Evolutionary conservation across 805 yeast species (phyloP).

Genomic region (Millerozyma miso): DNA sequence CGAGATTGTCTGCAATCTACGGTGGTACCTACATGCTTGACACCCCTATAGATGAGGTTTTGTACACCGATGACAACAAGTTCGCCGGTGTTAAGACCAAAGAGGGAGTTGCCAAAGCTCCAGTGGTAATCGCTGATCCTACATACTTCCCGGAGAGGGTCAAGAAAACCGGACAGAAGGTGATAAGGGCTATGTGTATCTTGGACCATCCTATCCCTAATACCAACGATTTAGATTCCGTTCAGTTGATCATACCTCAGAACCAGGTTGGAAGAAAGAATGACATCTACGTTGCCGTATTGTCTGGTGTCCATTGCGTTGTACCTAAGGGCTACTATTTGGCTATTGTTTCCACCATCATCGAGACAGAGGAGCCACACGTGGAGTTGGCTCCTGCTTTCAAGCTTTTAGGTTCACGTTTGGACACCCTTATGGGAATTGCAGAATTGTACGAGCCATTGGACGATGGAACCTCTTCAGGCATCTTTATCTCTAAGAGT

Average conservation of each 20-base stretch:
- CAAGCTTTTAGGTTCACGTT: constrained; percentile 73
- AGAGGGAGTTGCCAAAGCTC: constrained; percentile 88
- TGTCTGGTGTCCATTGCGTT: constrained; percentile 87
- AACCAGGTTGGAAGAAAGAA: constrained; percentile 89
- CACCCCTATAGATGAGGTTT: constrained; percentile 88
- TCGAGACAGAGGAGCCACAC: constrained; percentile 91
- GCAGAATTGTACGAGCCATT: constrained; percentile 86
- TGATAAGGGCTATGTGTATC: constrained; percentile 82
- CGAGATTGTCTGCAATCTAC: constrained; percentile 91
- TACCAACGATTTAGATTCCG: constrained; percentile 78
- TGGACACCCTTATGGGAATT: constrained; percentile 90
- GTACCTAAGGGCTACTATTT: constrained; percentile 83
- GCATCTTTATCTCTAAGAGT: constrained; percentile 78
- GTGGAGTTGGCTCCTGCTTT: constrained; percentile 91
- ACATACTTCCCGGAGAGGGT: constrained; percentile 91
- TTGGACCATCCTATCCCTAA: constrained; percentile 85
- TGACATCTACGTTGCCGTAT: constrained; percentile 90
- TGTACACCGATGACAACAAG: constrained; percentile 60
- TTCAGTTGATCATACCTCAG: constrained; percentile 94
- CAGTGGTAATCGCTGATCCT: constrained; percentile 94
- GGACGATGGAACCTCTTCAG: constrained; percentile 76
- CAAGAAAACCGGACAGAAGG: constrained; percentile 64
- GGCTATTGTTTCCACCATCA: constrained; percentile 90
- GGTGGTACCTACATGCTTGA: constrained; percentile 99
- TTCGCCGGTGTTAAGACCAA: constrained; percentile 87